phyloP scores from a whole-genome alignment of 1,139 yeast species.

The Torulaspora pretoriensis region DNA sequence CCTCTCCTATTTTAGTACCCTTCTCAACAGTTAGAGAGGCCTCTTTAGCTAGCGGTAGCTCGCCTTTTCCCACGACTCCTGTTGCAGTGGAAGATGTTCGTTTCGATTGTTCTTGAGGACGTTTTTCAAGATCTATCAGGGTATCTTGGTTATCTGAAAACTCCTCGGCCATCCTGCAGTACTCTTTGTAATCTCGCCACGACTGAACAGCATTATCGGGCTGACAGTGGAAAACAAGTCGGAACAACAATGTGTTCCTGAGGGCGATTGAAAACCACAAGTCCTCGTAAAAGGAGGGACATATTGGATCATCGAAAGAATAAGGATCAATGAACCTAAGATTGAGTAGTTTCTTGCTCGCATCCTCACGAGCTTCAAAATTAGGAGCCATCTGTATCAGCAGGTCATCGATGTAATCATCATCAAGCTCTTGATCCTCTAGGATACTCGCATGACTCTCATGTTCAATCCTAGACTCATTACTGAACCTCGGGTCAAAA shows the following conservation, averaged over 20 bases:
- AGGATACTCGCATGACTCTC: constrained; percentile 14
- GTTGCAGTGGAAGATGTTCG: constrained; percentile 2
- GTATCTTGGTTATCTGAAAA: constrained; percentile 51
- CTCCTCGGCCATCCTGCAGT: constrained; percentile 52
- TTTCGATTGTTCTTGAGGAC: neutral
- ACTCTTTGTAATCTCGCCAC: constrained; percentile 86
- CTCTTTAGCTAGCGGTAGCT: constrained; percentile 10
- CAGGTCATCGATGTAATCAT: constrained; percentile 44
- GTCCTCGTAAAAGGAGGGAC: constrained; percentile 74
- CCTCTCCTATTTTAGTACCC: constrained; percentile 15
- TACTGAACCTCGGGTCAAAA: neutral
- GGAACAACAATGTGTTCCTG: constrained; percentile 73
- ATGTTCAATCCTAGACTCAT: constrained; percentile 6
- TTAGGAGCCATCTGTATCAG: constrained; percentile 37
- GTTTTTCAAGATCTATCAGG: constrained; percentile 30
- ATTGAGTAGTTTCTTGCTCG: constrained; percentile 21
- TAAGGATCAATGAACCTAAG: constrained; percentile 74
- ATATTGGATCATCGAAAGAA: constrained; percentile 79
- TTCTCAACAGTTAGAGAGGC: constrained; percentile 13
- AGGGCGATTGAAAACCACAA: constrained; percentile 84
- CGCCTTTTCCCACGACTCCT: constrained; percentile 7
- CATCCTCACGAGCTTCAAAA: constrained; percentile 13
- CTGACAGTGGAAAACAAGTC: constrained; percentile 87
- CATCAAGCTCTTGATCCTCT: constrained; percentile 39
- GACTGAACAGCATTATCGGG: constrained; percentile 86